phyloP scores from a whole-genome alignment of 176 grass and related monocot genomes.

The Cocos nucifera region DNA sequence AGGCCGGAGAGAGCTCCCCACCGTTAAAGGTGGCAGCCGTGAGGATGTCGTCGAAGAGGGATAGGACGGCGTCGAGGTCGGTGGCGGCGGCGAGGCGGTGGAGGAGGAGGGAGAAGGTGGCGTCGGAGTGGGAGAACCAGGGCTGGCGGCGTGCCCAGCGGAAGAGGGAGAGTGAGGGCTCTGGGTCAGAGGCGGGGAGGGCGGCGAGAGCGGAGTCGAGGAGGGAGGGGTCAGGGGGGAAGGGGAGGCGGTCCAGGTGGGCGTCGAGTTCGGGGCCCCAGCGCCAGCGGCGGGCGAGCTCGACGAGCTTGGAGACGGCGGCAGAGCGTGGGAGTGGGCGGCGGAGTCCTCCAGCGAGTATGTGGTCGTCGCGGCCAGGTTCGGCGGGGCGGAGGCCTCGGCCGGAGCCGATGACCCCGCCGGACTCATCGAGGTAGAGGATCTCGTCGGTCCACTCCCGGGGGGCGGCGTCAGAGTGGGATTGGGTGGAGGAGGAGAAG shows the following conservation, averaged over 20 bases:
- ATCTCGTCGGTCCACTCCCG: slow-evolving; percentile 70
- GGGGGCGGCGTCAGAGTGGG: background rate
- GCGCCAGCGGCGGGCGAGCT: slow-evolving; percentile 61
- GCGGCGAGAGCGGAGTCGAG: slow-evolving; percentile 51
- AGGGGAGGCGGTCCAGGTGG: slow-evolving; percentile 68
- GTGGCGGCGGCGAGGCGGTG: slow-evolving; percentile 30
- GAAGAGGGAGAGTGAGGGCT: slow-evolving; percentile 68
- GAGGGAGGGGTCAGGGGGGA: slow-evolving; percentile 44
- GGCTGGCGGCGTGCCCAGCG: slow-evolving; percentile 59
- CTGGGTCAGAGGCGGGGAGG: slow-evolving; percentile 69
- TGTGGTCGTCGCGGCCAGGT: slow-evolving; percentile 52
- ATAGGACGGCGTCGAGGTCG: slow-evolving; percentile 55
- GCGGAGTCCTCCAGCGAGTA: slow-evolving; percentile 64
- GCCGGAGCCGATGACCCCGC: slow-evolving; percentile 50
- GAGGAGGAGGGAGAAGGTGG: slow-evolving; percentile 25
- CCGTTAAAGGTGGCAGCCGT: background rate
- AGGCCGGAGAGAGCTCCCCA: background rate
- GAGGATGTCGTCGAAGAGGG: slow-evolving; percentile 37
- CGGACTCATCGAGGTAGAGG: slow-evolving; percentile 82
- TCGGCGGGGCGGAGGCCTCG: slow-evolving; percentile 56
- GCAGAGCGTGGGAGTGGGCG: slow-evolving; percentile 57
- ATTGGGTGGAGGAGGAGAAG: slow-evolving; percentile 2
- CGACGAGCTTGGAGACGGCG: slow-evolving; percentile 58
- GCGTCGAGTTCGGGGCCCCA: slow-evolving; percentile 58
- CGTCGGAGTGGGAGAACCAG: slow-evolving; percentile 59